phyloP scores from a whole-genome alignment of 2,329 filamentous ascomycete genomes.

The Knufia petricola region DNA sequence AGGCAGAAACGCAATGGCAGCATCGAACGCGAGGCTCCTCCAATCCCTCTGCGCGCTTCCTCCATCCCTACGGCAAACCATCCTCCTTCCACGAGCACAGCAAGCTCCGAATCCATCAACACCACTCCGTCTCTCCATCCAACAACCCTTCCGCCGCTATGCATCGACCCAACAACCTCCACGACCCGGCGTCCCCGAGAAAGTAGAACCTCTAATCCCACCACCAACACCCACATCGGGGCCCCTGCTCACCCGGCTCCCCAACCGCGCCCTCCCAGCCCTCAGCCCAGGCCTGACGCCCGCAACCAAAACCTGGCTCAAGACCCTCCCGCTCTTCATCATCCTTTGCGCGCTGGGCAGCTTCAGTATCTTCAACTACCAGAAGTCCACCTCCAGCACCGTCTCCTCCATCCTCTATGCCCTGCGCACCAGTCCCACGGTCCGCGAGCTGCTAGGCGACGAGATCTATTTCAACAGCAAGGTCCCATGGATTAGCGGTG shows the following conservation, averaged over 20 bases:
- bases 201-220: slow-evolving; percentile 28
- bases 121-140: background rate
- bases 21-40: background rate
- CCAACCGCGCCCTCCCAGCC: slow-evolving; percentile 44
- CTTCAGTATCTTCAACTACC: slow-evolving; percentile 97
- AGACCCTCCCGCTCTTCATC: slow-evolving; percentile 73
- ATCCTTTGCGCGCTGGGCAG: slow-evolving; percentile 59
- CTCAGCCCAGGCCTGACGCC: slow-evolving; percentile 28
- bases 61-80: background rate
- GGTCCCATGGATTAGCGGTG: slow-evolving; percentile 74
- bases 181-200: background rate
- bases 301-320: slow-evolving; percentile 51
- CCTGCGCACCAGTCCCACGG: slow-evolving; percentile 66
- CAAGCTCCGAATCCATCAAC: background rate
- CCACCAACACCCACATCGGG: slow-evolving; percentile 42
- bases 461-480: slow-evolving; percentile 71
- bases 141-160: background rate
- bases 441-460: slow-evolving; percentile 72
- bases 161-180: background rate
- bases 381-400: slow-evolving; percentile 79
- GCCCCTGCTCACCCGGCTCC: slow-evolving; percentile 43
- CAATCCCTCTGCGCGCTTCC: background rate
- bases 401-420: slow-evolving; percentile 88
- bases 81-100: background rate
- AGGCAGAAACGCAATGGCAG: background rate